These are phyloP conservation scores for Arxiozyma bovina DNA, from an alignment of 1,139 yeast genomes.

Conservation along the genomic window DNA sequence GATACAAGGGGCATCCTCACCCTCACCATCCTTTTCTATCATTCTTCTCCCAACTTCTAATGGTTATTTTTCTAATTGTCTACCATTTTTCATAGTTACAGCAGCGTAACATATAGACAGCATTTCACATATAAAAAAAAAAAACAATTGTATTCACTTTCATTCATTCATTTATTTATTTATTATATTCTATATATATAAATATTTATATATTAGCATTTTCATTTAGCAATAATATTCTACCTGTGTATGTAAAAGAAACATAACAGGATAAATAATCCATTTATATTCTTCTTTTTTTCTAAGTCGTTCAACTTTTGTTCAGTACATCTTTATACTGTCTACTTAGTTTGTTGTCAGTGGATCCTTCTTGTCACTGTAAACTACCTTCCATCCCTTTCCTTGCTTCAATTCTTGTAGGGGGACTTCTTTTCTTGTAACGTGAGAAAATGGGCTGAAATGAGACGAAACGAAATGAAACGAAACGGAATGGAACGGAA, in stretches of 20 bases:
- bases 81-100: background rate
- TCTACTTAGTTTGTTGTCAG: too few species aligned
- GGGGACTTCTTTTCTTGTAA: background rate
- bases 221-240: background rate
- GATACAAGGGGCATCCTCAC: background rate
- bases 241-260: constrained; percentile 2
- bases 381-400: background rate
- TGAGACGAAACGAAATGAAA: background rate
- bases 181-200: background rate
- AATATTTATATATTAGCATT: background rate
- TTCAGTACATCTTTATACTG: background rate
- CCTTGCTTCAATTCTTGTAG: background rate
- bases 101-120: background rate
- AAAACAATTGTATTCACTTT: too few species aligned
- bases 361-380: background rate
- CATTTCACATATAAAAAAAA: too few species aligned
- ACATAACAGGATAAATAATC: background rate
- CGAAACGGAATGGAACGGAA: background rate
- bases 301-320: background rate
- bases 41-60: background rate
- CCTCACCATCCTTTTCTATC: too few species aligned
- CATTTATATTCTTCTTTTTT: background rate
- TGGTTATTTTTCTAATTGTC: background rate
- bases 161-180: background rate
- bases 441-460: too few species aligned